Evolutionary conservation across 805 yeast genomes (phyloP).

Genomic region (Starmera quercuum): DNA sequence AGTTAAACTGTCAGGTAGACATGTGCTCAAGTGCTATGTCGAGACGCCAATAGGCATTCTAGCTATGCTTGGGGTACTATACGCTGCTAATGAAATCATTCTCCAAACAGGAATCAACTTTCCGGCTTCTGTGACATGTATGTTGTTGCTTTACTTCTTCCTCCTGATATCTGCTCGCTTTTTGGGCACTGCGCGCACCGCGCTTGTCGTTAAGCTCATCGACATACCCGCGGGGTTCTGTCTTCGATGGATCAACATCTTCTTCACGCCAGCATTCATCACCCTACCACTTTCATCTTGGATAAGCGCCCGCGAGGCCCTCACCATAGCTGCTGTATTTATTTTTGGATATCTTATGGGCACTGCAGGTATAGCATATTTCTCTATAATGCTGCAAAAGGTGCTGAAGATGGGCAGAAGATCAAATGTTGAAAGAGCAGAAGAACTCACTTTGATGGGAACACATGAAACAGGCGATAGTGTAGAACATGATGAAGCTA

Average conservation of each 20-base stretch:
- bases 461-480: no score
- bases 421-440: constrained; percentile 20
- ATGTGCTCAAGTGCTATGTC: constrained; percentile 13
- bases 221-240: constrained; percentile 65
- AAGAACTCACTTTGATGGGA: constrained; percentile 17
- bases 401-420: constrained; percentile 13
- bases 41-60: constrained; percentile 18
- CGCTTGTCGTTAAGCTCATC: constrained; percentile 22
- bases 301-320: constrained; percentile 59
- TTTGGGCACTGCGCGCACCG: constrained; percentile 27
- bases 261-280: constrained; percentile 72
- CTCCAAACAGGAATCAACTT: constrained; percentile 33
- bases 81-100: constrained; percentile 20
- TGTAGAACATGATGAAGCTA: constrained; percentile 2
- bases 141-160: constrained; percentile 48
- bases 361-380: constrained; percentile 40
- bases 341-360: constrained; percentile 54
- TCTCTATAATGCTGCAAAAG: constrained; percentile 34
- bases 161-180: constrained; percentile 31
- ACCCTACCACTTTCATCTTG: constrained; percentile 61
- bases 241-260: constrained; percentile 70
- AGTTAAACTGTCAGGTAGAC: constrained; percentile 9
- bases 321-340: constrained; percentile 69
- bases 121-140: constrained; percentile 66
- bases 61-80: constrained; percentile 12